A percentile compares a stretch with the other conserved stretches of the same genome.
These are phyloP conservation scores for Phytophthora citrophthora DNA, from an alignment of 352 stramenopile genomes.

Conservation along the genomic window DNA sequence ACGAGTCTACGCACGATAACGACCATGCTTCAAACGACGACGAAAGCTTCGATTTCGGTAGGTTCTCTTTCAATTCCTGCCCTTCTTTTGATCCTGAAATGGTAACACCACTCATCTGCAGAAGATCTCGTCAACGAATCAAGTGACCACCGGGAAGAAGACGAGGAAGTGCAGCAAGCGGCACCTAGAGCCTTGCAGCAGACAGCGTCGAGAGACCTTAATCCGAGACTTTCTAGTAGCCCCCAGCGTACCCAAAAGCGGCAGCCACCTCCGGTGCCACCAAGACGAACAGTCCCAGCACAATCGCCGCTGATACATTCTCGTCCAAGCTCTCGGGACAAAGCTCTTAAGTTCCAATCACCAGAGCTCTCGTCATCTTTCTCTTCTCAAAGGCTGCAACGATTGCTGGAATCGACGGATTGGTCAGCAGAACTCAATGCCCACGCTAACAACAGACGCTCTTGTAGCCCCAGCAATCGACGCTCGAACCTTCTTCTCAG, in stretches of 20 bases:
- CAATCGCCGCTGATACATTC: slow-evolving; percentile 25
- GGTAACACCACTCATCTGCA: slow-evolving; percentile 3
- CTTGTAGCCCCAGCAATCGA: not conserved
- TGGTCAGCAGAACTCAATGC: slow-evolving; percentile 49
- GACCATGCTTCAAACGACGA: slow-evolving; percentile 4
- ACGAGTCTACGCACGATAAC: slow-evolving; percentile 6
- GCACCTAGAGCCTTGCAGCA: not conserved
- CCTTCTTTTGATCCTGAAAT: not conserved
- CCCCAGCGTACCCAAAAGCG: slow-evolving; percentile 13
- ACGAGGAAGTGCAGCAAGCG: not conserved
- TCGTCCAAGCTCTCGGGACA: slow-evolving; percentile 1
- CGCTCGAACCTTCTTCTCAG: not conserved
- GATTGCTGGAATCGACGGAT: slow-evolving; percentile 73
- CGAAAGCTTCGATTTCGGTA: slow-evolving; percentile 65
- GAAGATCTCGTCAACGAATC: slow-evolving; percentile 47
- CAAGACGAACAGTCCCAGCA: slow-evolving; percentile 3
- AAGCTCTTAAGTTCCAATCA: not conserved
- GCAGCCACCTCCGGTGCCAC: not conserved
- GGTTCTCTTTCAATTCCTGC: slow-evolving; percentile 4
- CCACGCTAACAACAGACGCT: slow-evolving; percentile 1
- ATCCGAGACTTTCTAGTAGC: not conserved
- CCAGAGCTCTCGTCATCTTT: slow-evolving; percentile 37
- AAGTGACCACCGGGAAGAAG: slow-evolving; percentile 22
- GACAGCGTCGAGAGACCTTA: not conserved
- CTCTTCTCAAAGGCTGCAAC: slow-evolving; percentile 54